Percentiles rank a stretch among this genome's conserved stretches.
phyloP scores from a whole-genome alignment of 83 land plant genomes.

The Thuja plicata region DNA sequence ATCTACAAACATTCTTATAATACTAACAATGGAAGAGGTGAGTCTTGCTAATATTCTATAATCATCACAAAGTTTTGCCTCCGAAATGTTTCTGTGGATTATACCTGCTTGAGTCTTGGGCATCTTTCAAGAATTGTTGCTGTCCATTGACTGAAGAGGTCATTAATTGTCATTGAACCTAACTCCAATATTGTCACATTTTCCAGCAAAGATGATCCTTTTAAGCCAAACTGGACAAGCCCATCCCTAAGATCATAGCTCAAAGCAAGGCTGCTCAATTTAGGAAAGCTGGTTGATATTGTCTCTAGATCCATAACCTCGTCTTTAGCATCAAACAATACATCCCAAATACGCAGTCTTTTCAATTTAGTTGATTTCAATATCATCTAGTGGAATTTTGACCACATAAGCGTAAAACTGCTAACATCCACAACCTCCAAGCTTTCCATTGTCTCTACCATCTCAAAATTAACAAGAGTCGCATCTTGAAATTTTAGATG shows the following conservation, averaged over 20 bases:
- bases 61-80: constrained; percentile 62
- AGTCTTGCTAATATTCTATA: constrained; percentile 48
- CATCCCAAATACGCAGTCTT: constrained; percentile 64
- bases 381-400: constrained; percentile 69
- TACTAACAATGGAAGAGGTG: constrained; percentile 49
- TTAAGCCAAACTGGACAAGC: constrained; percentile 42
- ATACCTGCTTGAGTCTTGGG: constrained; percentile 62
- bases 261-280: constrained; percentile 53
- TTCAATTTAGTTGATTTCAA: constrained; percentile 50
- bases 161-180: constrained; percentile 63
- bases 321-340: constrained; percentile 57
- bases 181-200: constrained; percentile 64
- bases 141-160: constrained; percentile 65
- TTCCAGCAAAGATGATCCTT: constrained; percentile 50
- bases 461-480: constrained; percentile 58
- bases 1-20: constrained; percentile 62
- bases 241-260: constrained; percentile 62
- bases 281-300: constrained; percentile 61
- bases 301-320: constrained; percentile 71
- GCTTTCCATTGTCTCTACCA: constrained; percentile 56
- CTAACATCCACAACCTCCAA: constrained; percentile 68
- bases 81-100: constrained; percentile 66
- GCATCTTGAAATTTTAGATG: constrained; percentile 70
- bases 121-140: constrained; percentile 65
- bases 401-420: constrained; percentile 65